Evolutionary conservation across 352 stramenopile species (phyloP).

Genomic region (Hyaloperonospora arabidopsidis): DNA sequence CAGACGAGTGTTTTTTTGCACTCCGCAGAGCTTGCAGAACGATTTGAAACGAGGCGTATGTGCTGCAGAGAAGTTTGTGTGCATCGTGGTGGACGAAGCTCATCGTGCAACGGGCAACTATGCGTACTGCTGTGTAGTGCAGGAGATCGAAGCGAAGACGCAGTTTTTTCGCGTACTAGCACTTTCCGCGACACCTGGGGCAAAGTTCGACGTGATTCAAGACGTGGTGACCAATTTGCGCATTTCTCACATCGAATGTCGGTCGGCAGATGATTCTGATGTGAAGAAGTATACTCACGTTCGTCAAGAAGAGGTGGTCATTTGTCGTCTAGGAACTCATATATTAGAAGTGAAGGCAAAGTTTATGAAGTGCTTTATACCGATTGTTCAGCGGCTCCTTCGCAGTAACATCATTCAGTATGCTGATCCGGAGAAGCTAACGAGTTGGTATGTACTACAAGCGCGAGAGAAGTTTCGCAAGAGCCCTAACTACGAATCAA

Average conservation of each 20-base stretch:
- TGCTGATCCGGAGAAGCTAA: slow-evolving; percentile 67
- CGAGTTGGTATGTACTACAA: slow-evolving; percentile 72
- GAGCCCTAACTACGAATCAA: slow-evolving; percentile 50
- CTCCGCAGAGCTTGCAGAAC: slow-evolving; percentile 97
- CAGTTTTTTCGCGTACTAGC: slow-evolving; percentile 88
- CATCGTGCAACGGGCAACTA: slow-evolving; percentile 96
- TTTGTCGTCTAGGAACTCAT: slow-evolving; percentile 50
- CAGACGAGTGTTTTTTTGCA: slow-evolving; percentile 97
- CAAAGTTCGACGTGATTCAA: slow-evolving; percentile 94
- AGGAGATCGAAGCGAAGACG: slow-evolving; percentile 54
- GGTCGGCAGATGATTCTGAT: slow-evolving; percentile 90
- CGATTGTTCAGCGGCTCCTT: slow-evolving; percentile 53
- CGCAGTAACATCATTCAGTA: slow-evolving; percentile 54
- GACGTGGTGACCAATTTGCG: slow-evolving; percentile 92
- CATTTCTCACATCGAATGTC: slow-evolving; percentile 92
- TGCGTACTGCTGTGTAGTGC: slow-evolving; percentile 91
- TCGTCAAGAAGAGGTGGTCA: slow-evolving; percentile 77
- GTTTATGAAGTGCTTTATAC: slow-evolving; percentile 54
- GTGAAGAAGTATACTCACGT: slow-evolving; percentile 87
- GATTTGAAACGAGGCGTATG: slow-evolving; percentile 87
- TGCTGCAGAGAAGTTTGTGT: slow-evolving; percentile 84
- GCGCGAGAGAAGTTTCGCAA: slow-evolving; percentile 64
- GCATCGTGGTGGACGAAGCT: slow-evolving; percentile 96
- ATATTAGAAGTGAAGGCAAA: slow-evolving; percentile 61
- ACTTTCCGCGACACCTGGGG: slow-evolving; percentile 95